Evolutionary conservation across 257 asterid species (phyloP), one percentile per base, ranked within the genome.

Genomic region (Dorcoceras hygrometricum): DNA sequence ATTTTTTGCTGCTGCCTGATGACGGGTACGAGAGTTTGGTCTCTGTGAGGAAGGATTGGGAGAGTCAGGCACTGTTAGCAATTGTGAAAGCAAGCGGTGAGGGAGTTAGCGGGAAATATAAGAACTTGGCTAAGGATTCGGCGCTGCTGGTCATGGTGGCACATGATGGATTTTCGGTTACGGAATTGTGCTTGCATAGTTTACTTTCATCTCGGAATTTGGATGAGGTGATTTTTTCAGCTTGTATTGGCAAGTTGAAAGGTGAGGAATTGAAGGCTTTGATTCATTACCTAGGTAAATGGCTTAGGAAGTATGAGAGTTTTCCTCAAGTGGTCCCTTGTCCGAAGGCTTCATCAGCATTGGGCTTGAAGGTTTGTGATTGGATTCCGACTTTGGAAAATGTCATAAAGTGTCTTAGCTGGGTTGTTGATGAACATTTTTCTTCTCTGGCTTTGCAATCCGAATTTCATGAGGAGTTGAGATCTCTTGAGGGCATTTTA

Each of bases 131-230:
- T 0, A 88, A 76, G 79, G 89, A 88, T 14, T 89, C 97, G 0
- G 73, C 91, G 0, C 34, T 90, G 46, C 79, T 85, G 81, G 65
- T 93, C 73, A 90, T 93, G 97, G 18, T 88, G 71, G 97, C 87
- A 4, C 82, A 85, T 60, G 97, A 93, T 76, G 96, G 84, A 23
- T 90, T 93, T 72, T 80, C 86, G 0, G 85, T 80, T 36, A 72
- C 85, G 1, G 99, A 93, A 62, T 72, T 90, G 78, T 88, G 99
- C 87, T 79, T 90, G 80, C 95, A 90, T 84, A 82, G 84, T 71
- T 73, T 93, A 71, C 69, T 93, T 12, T 75, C 89, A 0, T 90
- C 95, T 1, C 72, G 72, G 65, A 78, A 88, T 73, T 79, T 86
- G 57, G 99, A 93, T 63, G 95, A 90, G 73, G 92, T 88, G 66